phyloP scores from a whole-genome alignment of 257 asterid species.

The Rehmannia glutinosa region DNA sequence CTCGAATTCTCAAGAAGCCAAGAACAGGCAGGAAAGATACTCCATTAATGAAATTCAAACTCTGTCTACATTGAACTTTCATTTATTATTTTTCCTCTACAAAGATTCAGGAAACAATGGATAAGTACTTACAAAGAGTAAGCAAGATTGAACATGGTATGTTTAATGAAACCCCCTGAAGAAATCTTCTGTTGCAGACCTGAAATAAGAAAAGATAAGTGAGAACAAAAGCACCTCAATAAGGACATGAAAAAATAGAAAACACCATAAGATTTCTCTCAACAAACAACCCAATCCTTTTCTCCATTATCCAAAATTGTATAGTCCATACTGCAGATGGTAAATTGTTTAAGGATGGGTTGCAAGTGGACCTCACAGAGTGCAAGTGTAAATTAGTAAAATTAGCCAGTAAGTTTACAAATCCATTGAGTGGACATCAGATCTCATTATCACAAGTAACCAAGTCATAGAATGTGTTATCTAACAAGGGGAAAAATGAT shows the following conservation, averaged over 20 bases:
- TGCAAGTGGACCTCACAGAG: background rate
- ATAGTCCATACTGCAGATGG: background rate
- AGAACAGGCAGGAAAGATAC: background rate
- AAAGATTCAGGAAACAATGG: constrained; percentile 15
- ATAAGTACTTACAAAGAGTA: constrained; percentile 66
- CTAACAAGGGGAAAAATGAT: background rate
- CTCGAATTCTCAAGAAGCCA: constrained; percentile 3
- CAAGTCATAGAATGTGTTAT: constrained; percentile 4
- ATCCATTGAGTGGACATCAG: constrained; percentile 1
- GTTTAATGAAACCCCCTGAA: constrained; percentile 73
- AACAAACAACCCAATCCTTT: constrained; percentile 7
- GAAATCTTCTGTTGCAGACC: constrained; percentile 89
- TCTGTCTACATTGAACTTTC: background rate
- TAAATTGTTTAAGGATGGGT: constrained; percentile 3
- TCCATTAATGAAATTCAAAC: background rate
- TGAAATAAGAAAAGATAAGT: constrained; percentile 25
- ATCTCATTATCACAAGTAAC: constrained; percentile 12
- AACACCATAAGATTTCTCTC: background rate
- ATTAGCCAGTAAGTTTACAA: background rate
- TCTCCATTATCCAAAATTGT: background rate
- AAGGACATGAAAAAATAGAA: background rate
- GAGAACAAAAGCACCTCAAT: constrained; percentile 8
- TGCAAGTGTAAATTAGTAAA: background rate
- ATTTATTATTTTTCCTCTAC: background rate
- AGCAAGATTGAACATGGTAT: constrained; percentile 71